Percentiles rank a stretch among this genome's conserved stretches.
phyloP scores from a whole-genome alignment of 345 rosid species.

The Eucalyptus sp. region DNA sequence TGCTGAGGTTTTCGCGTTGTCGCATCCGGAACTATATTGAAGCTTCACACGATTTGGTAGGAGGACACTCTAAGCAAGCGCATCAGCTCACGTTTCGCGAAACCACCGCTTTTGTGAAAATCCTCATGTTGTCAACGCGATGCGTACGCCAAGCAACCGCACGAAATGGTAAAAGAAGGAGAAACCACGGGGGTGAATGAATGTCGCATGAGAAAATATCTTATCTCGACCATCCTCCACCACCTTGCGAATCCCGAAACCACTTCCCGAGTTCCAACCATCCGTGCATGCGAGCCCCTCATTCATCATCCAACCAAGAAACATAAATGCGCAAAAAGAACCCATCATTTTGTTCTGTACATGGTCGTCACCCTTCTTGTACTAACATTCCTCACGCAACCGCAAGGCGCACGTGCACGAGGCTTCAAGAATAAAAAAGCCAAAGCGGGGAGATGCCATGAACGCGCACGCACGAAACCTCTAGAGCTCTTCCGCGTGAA shows the following conservation, averaged over 20 bases:
- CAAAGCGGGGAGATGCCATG: background rate
- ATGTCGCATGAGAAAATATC: background rate
- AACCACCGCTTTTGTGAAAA: background rate
- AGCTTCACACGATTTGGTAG: background rate
- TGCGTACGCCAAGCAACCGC: background rate
- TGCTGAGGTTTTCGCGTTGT: background rate
- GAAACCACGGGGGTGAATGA: background rate
- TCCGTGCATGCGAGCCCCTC: too few relatives aligned
- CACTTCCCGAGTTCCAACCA: too few relatives aligned
- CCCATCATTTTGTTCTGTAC: too few relatives aligned
- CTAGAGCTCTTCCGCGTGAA: background rate
- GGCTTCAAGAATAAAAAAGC: background rate
- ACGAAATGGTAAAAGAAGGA: background rate
- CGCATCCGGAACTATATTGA: background rate
- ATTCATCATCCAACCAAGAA: too few relatives aligned
- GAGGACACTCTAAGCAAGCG: background rate
- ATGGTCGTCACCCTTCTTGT: too few relatives aligned
- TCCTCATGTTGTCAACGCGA: background rate
- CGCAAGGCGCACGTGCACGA: background rate
- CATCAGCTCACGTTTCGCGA: background rate
- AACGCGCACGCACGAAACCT: slow-evolving; percentile 6
- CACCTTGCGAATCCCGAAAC: background rate
- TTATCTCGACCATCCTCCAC: background rate
- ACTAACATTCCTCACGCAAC: background rate
- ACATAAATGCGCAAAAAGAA: too few relatives aligned